Base-by-base conservation (phyloP, 345 rosid species). In the Hibiscus tridactylites region DNA sequence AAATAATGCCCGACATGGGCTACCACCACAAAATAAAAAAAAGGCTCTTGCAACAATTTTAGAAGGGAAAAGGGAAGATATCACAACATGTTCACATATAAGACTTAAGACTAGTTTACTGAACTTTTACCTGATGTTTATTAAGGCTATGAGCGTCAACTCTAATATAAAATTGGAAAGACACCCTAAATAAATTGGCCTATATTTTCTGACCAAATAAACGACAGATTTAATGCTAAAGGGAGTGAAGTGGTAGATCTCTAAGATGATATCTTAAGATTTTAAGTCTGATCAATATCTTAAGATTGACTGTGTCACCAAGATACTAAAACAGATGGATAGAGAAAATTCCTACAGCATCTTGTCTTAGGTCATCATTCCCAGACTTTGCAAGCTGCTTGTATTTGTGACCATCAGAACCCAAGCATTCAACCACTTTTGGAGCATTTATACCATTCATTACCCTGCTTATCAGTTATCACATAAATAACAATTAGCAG, bases 371-470 rank as follows among this genome's bases (percentile, higher is more conserved):
- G 82, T 94, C 98, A 79, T 94, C 98, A 77, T 91, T 94, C 79
- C 96, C 97, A 76, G 96, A 94, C 84, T 94, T 94, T 74, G 97
- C 98, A 24, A 94, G 90, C 74, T 94, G 98, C 64, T 89, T 90
- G 82, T 94, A 94, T 79, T 77, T 88, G 53, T 76, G 80, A 65
- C 97, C 98, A 88, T 94, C 98, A 68, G 97, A 94, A 69, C 93
- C 98, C 79, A 84, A 44, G 81, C 98, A 91, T 79, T 91, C 96
- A 78, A 94, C 93, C 73, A 94, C 93, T 81, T 91, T 90, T 65
- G 97, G 97, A 73, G 95, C 98, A 85, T 94, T 94, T 81, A 94
- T 81, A 68, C 98, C 98, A 80, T 86, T 91, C 96, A 94, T 94
- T 52, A 91, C 81, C 84, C 98, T 91, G 85, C 79, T 83, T 35